These are phyloP conservation scores for Anastatica hierochuntica DNA, from an alignment of 345 rosid species.

Conservation along the genomic window DNA sequence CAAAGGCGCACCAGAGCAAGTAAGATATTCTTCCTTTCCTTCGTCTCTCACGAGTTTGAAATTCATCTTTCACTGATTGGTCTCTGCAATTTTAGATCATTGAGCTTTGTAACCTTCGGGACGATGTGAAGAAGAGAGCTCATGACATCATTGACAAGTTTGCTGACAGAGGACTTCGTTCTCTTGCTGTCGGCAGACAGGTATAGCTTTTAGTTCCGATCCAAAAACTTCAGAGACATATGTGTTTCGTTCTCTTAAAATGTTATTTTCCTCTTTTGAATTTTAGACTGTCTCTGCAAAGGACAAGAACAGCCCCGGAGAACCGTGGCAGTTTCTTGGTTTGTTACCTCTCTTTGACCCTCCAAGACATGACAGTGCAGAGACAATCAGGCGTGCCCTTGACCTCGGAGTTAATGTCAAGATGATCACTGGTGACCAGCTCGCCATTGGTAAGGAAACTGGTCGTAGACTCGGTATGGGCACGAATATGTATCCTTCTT, in stretches of 20 bases:
- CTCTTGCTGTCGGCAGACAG: slow-evolving; percentile 69
- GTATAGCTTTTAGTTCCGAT: slow-evolving; percentile 20
- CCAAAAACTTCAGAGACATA: no score
- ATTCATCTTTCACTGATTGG: slow-evolving; percentile 7
- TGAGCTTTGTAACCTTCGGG: slow-evolving; percentile 58
- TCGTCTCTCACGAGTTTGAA: neutral
- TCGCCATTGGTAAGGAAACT: slow-evolving; percentile 95
- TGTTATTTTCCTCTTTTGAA: neutral
- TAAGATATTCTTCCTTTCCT: slow-evolving; percentile 4
- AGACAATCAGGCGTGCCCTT: slow-evolving; percentile 87
- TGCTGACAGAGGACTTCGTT: slow-evolving; percentile 77
- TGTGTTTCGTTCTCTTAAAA: neutral
- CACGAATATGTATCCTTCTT: slow-evolving; percentile 97
- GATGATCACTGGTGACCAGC: slow-evolving; percentile 99
- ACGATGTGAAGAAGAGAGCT: slow-evolving; percentile 53
- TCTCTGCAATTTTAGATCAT: slow-evolving; percentile 36
- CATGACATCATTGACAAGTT: slow-evolving; percentile 74
- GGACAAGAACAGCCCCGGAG: slow-evolving; percentile 67
- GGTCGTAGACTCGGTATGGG: slow-evolving; percentile 99
- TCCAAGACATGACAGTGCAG: slow-evolving; percentile 99
- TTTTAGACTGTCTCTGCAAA: slow-evolving; percentile 75
- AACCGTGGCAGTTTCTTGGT: slow-evolving; percentile 87
- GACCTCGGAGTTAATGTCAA: slow-evolving; percentile 93
- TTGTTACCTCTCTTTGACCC: slow-evolving; percentile 94
- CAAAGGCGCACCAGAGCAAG: slow-evolving; percentile 94